Conservation (phyloP, 2,329 filamentous ascomycete genomes). For the Aaosphaeria arxii region DNA sequence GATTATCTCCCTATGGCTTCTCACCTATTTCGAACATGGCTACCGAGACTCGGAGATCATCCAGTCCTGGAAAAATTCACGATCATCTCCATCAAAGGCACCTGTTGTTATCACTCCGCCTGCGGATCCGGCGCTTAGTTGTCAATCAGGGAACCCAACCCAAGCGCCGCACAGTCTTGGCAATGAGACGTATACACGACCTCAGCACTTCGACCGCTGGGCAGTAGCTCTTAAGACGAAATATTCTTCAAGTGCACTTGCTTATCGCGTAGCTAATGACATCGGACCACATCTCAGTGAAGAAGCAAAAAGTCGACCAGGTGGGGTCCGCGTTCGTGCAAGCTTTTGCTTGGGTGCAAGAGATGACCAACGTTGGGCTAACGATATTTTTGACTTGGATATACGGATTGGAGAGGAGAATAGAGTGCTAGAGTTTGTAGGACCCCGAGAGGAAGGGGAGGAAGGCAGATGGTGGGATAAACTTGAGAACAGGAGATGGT, state of each 20-base stretch:
- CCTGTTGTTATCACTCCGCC: conserved; percentile 34
- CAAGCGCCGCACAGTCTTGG: conserved; percentile 20
- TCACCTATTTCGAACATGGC: conserved; percentile 38
- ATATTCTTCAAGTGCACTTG: conserved; percentile 40
- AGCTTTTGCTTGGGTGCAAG: conserved; percentile 43
- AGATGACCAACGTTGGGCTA: conserved; percentile 18
- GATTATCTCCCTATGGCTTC: conserved; percentile 42
- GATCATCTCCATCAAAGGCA: conserved; percentile 38
- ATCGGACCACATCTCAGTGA: conserved; percentile 41
- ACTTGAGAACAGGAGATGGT: conserved; percentile 44
- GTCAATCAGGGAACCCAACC: conserved; percentile 21
- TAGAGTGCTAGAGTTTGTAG: conserved; percentile 40
- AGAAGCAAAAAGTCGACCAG: conserved; percentile 36
- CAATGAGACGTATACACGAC: conserved; percentile 6
- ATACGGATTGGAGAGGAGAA: conserved; percentile 39
- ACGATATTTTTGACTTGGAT: conserved; percentile 47
- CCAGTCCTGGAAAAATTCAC: conserved; percentile 42
- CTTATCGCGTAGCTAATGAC: conserved; percentile 38
- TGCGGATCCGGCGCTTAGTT: conserved; percentile 15
- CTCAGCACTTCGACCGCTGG: conserved; percentile 39
- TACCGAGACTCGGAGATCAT: conserved; percentile 44
- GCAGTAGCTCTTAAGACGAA: conserved; percentile 38
- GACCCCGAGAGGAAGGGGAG: conserved; percentile 46
- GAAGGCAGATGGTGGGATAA: conserved; percentile 40
- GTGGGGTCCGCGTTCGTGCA: conserved; percentile 43